Evolutionary conservation across 2,329 filamentous ascomycete genomes (phyloP), one percentile per base, ranked within the genome.

Genomic region (Phaeoacremonium minimum): DNA sequence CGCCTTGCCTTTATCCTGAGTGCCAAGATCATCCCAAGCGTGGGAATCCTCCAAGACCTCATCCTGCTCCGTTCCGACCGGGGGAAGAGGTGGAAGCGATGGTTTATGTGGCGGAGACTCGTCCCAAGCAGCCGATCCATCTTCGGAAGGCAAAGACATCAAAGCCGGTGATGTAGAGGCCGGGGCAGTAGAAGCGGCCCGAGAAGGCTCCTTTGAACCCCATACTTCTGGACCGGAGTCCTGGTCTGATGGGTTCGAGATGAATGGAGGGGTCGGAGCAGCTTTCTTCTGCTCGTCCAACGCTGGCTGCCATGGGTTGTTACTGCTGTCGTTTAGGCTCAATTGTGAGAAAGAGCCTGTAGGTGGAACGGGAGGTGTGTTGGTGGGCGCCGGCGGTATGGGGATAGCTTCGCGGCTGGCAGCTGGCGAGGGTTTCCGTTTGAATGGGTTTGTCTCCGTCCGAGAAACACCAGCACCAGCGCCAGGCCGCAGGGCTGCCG

Each of bases 391-490:
- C 35, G 22, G 41, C n/a, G 33, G 35, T 20, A 38, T 15, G 9
- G 22, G 20, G 30, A 11, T 32, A 33, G 12, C 20, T 28, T 15
- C 44, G 34, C 33, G 41, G 38, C 36, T 17, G 30, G 30, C 30
- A 14, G 28, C 30, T 15, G 33, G 46, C 4, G 63, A 39, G 4
- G 57, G 57, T 44, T 72, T 73, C 38, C 71, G 67, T 42, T 71
- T 71, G 50, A 78, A 78, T 0, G 74, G 74, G 36, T 78, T 78
- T 15, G 72, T 75, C 38, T 71, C 55, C 15, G 52, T 42, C 37
- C 43, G 42, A 18, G 30, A 20, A 4, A 26, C 22, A 26, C 22
- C 22, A n/a, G 37, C 39, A 14, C 44, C 41, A 31, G 42, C 46
- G 15, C 54, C 57, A 1, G 57, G 60, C 30, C 52, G 48, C 26